A percentile compares a stretch with the other conserved stretches of the same genome.
These are phyloP conservation scores for Friedmanniomyces simplex DNA, from an alignment of 495 filamentous ascomycete species.

Conservation along the genomic window DNA sequence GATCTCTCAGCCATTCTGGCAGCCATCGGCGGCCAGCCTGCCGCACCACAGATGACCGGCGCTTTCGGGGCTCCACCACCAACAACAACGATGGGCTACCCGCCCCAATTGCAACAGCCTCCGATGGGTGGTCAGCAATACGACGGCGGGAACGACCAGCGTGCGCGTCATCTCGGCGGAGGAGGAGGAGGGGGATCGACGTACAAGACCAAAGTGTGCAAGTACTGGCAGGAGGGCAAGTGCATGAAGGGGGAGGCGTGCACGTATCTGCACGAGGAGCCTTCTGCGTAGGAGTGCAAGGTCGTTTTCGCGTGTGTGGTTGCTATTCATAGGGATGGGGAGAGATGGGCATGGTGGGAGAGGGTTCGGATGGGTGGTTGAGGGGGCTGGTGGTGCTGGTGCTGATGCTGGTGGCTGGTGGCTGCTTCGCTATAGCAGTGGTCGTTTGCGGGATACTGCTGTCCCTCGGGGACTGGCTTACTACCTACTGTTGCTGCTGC, in stretches of 20 bases:
- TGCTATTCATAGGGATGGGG: neutral
- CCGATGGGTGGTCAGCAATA: neutral
- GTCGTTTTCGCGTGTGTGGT: neutral
- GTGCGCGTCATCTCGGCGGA: neutral
- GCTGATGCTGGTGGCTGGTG: too few relatives aligned
- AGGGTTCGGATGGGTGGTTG: too few relatives aligned
- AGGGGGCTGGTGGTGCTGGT: too few relatives aligned
- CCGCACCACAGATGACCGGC: neutral
- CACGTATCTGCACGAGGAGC: slow-evolving; percentile 61
- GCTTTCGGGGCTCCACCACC: slow-evolving; percentile 6
- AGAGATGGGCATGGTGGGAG: too few relatives aligned
- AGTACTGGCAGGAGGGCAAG: slow-evolving; percentile 66
- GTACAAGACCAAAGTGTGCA: slow-evolving; percentile 45
- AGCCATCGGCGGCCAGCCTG: neutral
- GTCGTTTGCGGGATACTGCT: too few relatives aligned
- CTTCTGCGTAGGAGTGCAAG: neutral
- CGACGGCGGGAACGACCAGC: neutral
- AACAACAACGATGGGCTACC: slow-evolving; percentile 1
- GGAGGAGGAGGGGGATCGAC: slow-evolving; percentile 20
- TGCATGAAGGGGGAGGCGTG: slow-evolving; percentile 80
- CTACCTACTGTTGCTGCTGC: too few relatives aligned
- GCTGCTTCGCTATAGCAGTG: too few relatives aligned
- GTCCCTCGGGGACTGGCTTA: too few relatives aligned
- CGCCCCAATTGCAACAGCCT: slow-evolving; percentile 7
- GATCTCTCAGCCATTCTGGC: slow-evolving; percentile 18